Evolutionary conservation across 257 asterid species (phyloP).

Genomic region (Primulina eburnea): DNA sequence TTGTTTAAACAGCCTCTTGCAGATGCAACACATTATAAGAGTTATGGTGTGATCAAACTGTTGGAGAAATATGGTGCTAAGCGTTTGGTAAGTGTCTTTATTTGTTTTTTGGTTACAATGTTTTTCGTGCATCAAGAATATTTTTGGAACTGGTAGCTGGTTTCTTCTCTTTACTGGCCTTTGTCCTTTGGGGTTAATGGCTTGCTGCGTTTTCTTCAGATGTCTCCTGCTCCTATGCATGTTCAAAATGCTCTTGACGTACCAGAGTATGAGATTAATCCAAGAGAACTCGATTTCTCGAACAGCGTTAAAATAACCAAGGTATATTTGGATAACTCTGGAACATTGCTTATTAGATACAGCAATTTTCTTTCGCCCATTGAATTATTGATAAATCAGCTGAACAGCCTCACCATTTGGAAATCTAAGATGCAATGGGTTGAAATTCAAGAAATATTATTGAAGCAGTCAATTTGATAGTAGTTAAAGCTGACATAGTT

Average conservation of each 20-base stretch:
- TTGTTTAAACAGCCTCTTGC: conserved; percentile 70
- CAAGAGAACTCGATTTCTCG: conserved; percentile 80
- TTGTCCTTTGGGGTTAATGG: neutral
- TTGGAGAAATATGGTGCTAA: conserved; percentile 79
- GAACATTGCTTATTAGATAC: neutral
- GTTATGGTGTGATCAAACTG: conserved; percentile 64
- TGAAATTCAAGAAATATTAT: neutral
- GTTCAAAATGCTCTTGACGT: conserved; percentile 68
- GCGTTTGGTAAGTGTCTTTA: conserved; percentile 44
- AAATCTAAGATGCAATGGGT: neutral
- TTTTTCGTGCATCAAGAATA: neutral
- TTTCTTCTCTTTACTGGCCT: neutral
- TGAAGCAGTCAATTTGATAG: neutral
- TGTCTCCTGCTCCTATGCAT: conserved; percentile 94
- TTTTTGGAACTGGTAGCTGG: neutral
- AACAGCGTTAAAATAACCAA: conserved; percentile 62
- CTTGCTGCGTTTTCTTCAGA: conserved; percentile 34
- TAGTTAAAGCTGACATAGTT: neutral
- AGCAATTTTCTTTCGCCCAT: neutral
- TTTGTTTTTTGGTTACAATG: neutral
- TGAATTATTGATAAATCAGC: neutral
- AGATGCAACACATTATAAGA: conserved; percentile 86
- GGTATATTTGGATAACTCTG: conserved; percentile 37
- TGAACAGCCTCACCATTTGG: neutral
- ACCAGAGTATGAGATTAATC: conserved; percentile 89